Evolutionary conservation across 2,329 filamentous ascomycete species (phyloP), one percentile per base, ranked within the genome.

Genomic region (Didymella segeticola): DNA sequence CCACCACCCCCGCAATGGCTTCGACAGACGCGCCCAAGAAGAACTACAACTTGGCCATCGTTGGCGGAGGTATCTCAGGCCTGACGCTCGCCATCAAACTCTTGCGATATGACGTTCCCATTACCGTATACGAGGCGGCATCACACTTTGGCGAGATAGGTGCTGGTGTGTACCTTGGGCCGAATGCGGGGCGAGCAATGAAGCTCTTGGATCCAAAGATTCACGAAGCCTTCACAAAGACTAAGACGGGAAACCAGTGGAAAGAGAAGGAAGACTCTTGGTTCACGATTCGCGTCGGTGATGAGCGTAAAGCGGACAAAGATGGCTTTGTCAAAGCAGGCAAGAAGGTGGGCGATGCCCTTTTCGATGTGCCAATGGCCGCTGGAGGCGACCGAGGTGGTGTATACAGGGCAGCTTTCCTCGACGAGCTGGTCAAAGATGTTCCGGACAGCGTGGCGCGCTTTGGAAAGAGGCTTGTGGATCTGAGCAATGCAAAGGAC

Each of bases 31-130:
- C 62, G 8, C 25, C 58, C 17, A 48, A 62, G 14, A 78, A 75
- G 48, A 60, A 70, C 25, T 79, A 79, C 68, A 75, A 74, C 47
- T 72, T 86, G 53, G 83, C 84, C 60, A 83, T 87, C 33, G 73
- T 86, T 14, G 84, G 84, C 54, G 83, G 83, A 34, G 84, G 84
- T 27, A 85, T 87, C 53, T 80, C 79, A 22, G 85, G 85, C 22
- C 75, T 86, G 15, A 74, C 74, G 8, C 78, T 86, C 8, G 82
- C 82, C 20, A 78, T 83, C 39, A 82, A 78, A 6, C 79, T 87
- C 23, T 70, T 79, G 49, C 69, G 78, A 49, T 75, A 78, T 52
- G 66, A 75, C 30, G 62, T 85, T 29, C 69, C 73, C 2, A 73
- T 83, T 30, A 76, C 76, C 20, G 78, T 87, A 56, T 87, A 85